Evolutionary conservation across 192 early-diverging fungal species (phyloP), one percentile per base, ranked within the genome.

Genomic region (Podochytrium sp.): DNA sequence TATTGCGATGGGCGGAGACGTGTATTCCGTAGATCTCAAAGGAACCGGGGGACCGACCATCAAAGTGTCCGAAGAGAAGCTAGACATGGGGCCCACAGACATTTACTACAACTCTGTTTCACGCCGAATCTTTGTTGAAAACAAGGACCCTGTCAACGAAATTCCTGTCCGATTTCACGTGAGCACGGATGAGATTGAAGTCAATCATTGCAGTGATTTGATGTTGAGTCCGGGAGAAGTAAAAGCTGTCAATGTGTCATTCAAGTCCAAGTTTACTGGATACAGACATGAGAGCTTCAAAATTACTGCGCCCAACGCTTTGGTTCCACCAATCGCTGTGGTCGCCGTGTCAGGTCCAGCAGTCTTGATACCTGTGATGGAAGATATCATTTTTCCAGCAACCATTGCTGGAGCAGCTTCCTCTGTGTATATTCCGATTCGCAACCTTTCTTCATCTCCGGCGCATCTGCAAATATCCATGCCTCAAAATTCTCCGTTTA

Each of bases 11-110:
- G 84, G 82, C 2, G 79, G 79, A 23, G 82, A 89, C 49, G 33
- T 75, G 1, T 47, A 76, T n/a, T 29, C 18, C 2, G 25, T 86
- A 4, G 40, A 58, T 1, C 58, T 89, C 7, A 49, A 50, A 0
- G 87, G 69, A 23, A 32, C 63, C 2, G 58, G 61, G 18, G 77
- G 78, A 18, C 32, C 75, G 18, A 50, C 84, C 30, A 50, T 89
- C 32, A 69, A 52, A 32, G 43, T 83, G 2, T 25, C 81, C 25
- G 83, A 85, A 33, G 50, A 57, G 14, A 84, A 85, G 66, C 39
- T 89, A 37, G 84, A 86, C 62, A 23, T 55, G 7, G 52, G 52
- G 2, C 79, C 85, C 0, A 84, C 83, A 29, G 87, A 89, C 61
- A 83, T 86, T 20, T 82, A 75, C 65, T 87, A 79, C 57, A 69